These are phyloP conservation scores for Nemania sp. DNA, from an alignment of 2,329 filamentous ascomycete genomes.

Conservation along the genomic window DNA sequence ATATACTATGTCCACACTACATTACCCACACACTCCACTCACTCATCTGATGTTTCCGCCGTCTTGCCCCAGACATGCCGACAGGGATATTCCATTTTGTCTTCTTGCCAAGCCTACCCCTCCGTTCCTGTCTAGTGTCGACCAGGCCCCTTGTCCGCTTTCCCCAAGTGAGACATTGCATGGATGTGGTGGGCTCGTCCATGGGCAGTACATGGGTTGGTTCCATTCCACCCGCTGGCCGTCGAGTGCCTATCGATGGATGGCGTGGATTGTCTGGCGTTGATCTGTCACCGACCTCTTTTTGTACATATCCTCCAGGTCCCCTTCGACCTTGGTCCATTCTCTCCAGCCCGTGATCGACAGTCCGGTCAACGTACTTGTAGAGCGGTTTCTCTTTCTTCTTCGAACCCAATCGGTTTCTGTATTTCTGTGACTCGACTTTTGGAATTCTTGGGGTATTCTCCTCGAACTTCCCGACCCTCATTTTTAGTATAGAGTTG, in stretches of 20 bases:
- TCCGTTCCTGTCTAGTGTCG: constrained; percentile 46
- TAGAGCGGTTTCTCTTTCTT: constrained; percentile 51
- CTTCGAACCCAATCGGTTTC: constrained; percentile 53
- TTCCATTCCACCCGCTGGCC: constrained; percentile 53
- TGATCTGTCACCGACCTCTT: constrained; percentile 52
- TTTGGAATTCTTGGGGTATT: constrained; percentile 48
- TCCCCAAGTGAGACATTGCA: constrained; percentile 64
- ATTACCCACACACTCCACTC: constrained; percentile 44
- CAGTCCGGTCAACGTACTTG: constrained; percentile 50
- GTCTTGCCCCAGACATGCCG: constrained; percentile 59
- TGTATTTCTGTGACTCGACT: constrained; percentile 51
- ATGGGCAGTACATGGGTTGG: constrained; percentile 36
- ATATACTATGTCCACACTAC: constrained; percentile 40
- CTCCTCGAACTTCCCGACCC: constrained; percentile 51
- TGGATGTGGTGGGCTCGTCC: constrained; percentile 48
- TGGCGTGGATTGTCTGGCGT: constrained; percentile 56
- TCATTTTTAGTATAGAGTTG: constrained; percentile 51
- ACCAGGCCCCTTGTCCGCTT: constrained; percentile 58
- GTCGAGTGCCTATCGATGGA: constrained; percentile 55
- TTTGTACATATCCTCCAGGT: constrained; percentile 52
- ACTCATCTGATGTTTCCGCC: constrained; percentile 57
- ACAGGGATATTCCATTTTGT: constrained; percentile 49
- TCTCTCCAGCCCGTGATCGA: constrained; percentile 53
- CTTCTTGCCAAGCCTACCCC: constrained; percentile 42
- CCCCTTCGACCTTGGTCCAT: constrained; percentile 52